Conservation (phyloP, 192 early-diverging fungal genomes). For the Oehlia diaphana region DNA sequence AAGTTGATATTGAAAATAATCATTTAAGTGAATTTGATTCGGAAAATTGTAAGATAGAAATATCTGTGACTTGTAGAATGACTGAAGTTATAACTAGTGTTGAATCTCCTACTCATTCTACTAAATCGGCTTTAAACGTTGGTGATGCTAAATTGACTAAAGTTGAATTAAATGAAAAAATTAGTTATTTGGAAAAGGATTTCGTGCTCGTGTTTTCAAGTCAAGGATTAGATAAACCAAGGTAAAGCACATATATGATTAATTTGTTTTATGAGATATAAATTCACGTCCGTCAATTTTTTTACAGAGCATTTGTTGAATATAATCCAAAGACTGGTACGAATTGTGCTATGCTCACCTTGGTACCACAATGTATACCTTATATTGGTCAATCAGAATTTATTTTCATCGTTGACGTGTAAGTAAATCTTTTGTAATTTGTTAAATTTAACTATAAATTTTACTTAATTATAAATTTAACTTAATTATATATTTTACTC, state of each 20-base stretch:
- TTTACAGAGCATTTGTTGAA: constrained; percentile 24
- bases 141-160: not conserved
- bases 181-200: constrained; percentile 21
- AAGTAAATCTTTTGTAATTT: not conserved
- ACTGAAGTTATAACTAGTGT: constrained; percentile 32
- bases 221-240: constrained; percentile 22
- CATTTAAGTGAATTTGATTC: not conserved
- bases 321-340: constrained; percentile 26
- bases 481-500: too few relatives aligned
- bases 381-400: constrained; percentile 29
- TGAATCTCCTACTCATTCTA: constrained; percentile 9
- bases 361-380: constrained; percentile 25
- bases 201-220: constrained; percentile 28
- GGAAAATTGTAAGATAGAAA: not conserved
- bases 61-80: constrained; percentile 33
- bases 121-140: not conserved
- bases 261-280: not conserved
- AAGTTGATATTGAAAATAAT: not conserved
- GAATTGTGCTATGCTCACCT: constrained; percentile 26
- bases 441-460: too few relatives aligned
- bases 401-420: constrained; percentile 45
- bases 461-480: too few relatives aligned
- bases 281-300: not conserved
- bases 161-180: not conserved
- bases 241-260: not conserved